A percentile compares a stretch with the other conserved stretches of the same genome.
These are phyloP conservation scores for Colletotrichum caudatum DNA, from an alignment of 2,329 filamentous ascomycete species.

Conservation along the genomic window DNA sequence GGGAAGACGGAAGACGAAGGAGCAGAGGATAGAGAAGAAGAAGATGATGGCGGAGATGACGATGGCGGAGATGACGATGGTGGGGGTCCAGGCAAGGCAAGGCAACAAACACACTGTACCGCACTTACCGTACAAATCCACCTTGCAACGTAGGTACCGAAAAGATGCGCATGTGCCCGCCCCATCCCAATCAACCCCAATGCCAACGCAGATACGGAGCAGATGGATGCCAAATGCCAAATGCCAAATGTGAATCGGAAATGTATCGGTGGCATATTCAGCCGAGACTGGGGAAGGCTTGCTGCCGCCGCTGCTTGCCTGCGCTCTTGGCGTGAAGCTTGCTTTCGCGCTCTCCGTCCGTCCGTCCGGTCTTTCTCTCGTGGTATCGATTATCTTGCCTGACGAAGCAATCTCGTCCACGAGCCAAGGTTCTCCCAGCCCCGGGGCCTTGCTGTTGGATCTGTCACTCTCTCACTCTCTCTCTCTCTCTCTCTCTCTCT, in stretches of 20 bases:
- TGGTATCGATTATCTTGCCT: constrained; percentile 5
- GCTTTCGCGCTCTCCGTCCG: constrained; percentile 1
- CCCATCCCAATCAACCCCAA: background rate
- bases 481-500: background rate
- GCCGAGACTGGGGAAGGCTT: constrained; percentile 28
- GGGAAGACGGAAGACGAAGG: background rate
- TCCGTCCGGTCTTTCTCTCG: constrained; percentile 12
- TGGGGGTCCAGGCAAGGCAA: no score
- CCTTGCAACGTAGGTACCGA: background rate
- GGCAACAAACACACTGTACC: no score
- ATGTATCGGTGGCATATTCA: constrained; percentile 22
- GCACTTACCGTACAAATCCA: no score
- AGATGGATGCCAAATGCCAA: background rate
- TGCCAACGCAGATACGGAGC: background rate
- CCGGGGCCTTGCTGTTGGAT: background rate
- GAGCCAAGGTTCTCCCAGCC: background rate
- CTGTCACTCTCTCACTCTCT: background rate
- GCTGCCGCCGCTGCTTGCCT: background rate
- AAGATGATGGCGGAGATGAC: background rate
- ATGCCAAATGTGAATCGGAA: background rate
- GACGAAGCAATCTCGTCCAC: constrained; percentile 10
- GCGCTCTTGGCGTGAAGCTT: background rate
- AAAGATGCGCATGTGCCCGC: background rate
- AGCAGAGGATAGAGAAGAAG: background rate
- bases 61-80: no score